Evolutionary conservation across 2,329 filamentous ascomycete species (phyloP), one percentile per base, ranked within the genome.

Genomic region (Didymella exigua): DNA sequence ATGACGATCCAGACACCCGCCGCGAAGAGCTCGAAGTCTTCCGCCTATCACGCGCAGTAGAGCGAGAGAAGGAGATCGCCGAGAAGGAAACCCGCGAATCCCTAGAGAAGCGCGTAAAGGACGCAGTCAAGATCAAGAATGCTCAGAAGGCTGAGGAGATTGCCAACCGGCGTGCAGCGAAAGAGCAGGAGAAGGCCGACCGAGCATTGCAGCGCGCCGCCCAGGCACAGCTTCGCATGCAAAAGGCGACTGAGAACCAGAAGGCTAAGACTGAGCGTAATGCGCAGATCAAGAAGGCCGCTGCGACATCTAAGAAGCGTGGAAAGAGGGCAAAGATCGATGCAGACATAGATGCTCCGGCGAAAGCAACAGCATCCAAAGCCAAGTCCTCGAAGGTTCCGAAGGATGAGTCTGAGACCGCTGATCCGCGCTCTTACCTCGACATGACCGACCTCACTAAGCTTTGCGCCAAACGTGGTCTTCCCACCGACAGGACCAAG

Each of bases 1-100:
- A 78, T 49, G 69, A 75, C 14, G 68, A 80, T 40, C 76, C 77
- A 14, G 68, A 68, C 2, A 66, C 70, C 5, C 76, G 78, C 33
- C 67, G 65, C 16, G 52, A 52, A n/a, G 71, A 77, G 41, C 50
- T 68, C 38, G 60, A 68, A 30, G 49, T 43, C 4, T 66, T 57
- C 41, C 62, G 68, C 21, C 33, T 51, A 14, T 38, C 56, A 10
- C 64, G 65, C 18, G 62, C 69, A 45, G 38, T 44, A 5, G 56
- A 52, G 30, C 70, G 67, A 10, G 59, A 49, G 33, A 57, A 50
- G 31, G 68, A 72, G 40, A 40, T 64, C 4, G 58, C 60, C 7
- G 56, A 66, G 16, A 59, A 62, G 21, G 56, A 62, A 7, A 54
- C 50, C 3, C 45, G 61, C 16, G 56, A 57, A 7, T 47, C 55